Percentiles rank a stretch among this genome's conserved stretches.
Evolutionary conservation across 2,329 filamentous ascomycete genomes (phyloP).

Genomic region (Ampelomyces quisqualis): DNA sequence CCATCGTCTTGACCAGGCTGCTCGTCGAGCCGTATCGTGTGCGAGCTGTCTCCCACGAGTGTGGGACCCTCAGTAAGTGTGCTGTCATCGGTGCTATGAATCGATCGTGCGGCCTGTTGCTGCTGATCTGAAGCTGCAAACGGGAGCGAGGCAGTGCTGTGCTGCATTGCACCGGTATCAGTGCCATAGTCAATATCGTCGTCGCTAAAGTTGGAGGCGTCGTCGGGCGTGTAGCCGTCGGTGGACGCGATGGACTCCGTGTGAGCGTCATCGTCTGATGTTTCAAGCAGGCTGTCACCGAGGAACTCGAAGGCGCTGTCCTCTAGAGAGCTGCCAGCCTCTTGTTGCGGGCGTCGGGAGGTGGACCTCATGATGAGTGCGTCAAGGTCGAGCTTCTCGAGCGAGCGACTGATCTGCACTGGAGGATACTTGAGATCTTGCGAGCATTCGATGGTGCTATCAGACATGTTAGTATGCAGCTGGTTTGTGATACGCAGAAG

Average conservation of each 20-base stretch:
- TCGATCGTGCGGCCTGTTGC: constrained; percentile 18
- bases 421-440: constrained; percentile 38
- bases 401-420: constrained; percentile 32
- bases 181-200: constrained; percentile 35
- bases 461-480: constrained; percentile 33
- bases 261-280: constrained; percentile 42
- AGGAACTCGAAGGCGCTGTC: constrained; percentile 42
- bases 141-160: constrained; percentile 24
- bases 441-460: constrained; percentile 26
- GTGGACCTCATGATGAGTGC: constrained; percentile 40
- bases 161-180: constrained; percentile 18
- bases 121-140: constrained; percentile 16
- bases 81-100: constrained; percentile 28
- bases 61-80: constrained; percentile 32
- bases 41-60: constrained; percentile 24
- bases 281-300: constrained; percentile 31
- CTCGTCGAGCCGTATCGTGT: constrained; percentile 31
- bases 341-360: constrained; percentile 25
- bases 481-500: constrained; percentile 5
- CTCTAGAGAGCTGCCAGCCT: constrained; percentile 34
- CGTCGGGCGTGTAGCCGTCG: constrained; percentile 37
- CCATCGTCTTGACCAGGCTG: constrained; percentile 11
- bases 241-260: constrained; percentile 43
- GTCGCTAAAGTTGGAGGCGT: constrained; percentile 36
- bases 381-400: constrained; percentile 37